Evolutionary conservation across 768 basidiomycete genomes (phyloP).

Genomic region (Amylocystis lapponica): DNA sequence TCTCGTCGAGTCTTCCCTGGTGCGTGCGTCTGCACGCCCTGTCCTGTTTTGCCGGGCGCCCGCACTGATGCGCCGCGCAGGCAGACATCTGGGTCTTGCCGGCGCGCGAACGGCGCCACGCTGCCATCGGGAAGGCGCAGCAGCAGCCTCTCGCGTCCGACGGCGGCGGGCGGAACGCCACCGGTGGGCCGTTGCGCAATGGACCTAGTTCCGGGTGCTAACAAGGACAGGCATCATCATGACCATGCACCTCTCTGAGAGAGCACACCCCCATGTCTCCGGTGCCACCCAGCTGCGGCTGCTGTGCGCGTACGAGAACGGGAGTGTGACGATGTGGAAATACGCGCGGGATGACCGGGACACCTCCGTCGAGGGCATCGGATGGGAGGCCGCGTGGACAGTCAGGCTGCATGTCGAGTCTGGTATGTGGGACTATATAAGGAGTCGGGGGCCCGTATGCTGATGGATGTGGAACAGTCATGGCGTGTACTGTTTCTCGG

Average conservation of each 20-base stretch:
- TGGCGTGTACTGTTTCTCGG: conserved; percentile 75
- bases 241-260: conserved; percentile 65
- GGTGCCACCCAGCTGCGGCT: conserved; percentile 44
- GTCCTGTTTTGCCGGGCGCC: neutral
- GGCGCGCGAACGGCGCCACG: conserved; percentile 62
- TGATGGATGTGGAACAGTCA: conserved; percentile 42
- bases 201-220: neutral
- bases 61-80: too few relatives aligned
- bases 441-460: neutral
- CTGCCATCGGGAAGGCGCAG: conserved; percentile 68
- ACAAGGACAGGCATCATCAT: conserved; percentile 77
- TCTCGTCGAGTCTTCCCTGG: conserved; percentile 80
- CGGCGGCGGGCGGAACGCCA: conserved; percentile 46
- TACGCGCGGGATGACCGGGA: conserved; percentile 36
- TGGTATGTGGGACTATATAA: conserved; percentile 35
- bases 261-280: conserved; percentile 26
- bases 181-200: conserved; percentile 36
- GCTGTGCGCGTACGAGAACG: conserved; percentile 80
- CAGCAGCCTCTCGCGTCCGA: conserved; percentile 29
- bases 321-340: conserved; percentile 67
- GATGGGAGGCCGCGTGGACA: conserved; percentile 71
- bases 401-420: conserved; percentile 66
- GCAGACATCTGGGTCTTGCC: conserved; percentile 87
- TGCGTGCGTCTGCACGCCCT: conserved; percentile 26
- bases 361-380: conserved; percentile 61